A percentile compares a stretch with the other conserved stretches of the same genome.
Evolutionary conservation across 2,329 filamentous ascomycete species (phyloP).

Genomic region (Sporothrix luriei): DNA sequence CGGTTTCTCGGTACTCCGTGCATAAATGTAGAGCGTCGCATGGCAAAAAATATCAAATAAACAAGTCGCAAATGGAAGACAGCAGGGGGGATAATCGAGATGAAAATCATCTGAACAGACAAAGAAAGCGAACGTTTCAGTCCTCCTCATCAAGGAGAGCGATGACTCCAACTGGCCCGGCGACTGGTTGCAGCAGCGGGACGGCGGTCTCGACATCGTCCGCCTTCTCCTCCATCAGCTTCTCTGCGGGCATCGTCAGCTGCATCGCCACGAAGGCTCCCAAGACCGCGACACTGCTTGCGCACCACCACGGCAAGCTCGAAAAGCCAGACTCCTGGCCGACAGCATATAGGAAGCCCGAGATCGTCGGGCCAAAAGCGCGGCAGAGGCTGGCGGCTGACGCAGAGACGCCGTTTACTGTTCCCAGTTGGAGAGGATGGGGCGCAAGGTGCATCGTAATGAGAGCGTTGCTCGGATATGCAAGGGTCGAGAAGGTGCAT

Average conservation of each 20-base stretch:
- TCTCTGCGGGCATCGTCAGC: slow-evolving; percentile 66
- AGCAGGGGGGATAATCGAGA: not conserved
- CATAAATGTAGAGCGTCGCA: slow-evolving; percentile 14
- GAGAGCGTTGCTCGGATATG: slow-evolving; percentile 88
- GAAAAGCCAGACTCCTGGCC: slow-evolving; percentile 81
- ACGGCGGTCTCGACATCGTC: slow-evolving; percentile 45
- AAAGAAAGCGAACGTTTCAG: not conserved
- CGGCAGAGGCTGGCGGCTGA: slow-evolving; percentile 88
- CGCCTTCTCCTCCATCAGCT: slow-evolving; percentile 46
- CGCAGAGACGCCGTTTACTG: slow-evolving; percentile 88
- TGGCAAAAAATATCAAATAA: not conserved
- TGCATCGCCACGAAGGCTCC: slow-evolving; percentile 75
- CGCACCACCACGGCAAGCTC: slow-evolving; percentile 91
- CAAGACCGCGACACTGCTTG: slow-evolving; percentile 71
- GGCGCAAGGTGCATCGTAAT: slow-evolving; percentile 87
- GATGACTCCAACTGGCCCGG: not conserved
- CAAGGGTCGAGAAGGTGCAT: slow-evolving; percentile 86
- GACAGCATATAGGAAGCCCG: slow-evolving; percentile 79
- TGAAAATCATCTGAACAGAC: slow-evolving; percentile 2
- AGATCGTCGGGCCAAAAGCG: slow-evolving; percentile 84
- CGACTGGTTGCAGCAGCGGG: not conserved
- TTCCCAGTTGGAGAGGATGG: slow-evolving; percentile 80
- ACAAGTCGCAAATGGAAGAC: slow-evolving; percentile 1
- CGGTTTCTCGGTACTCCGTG: slow-evolving; percentile 24
- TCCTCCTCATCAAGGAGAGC: slow-evolving; percentile 12